Evolutionary conservation across 108 stramenopile genomes (phyloP).

Genomic region (Cyclotella atomus): DNA sequence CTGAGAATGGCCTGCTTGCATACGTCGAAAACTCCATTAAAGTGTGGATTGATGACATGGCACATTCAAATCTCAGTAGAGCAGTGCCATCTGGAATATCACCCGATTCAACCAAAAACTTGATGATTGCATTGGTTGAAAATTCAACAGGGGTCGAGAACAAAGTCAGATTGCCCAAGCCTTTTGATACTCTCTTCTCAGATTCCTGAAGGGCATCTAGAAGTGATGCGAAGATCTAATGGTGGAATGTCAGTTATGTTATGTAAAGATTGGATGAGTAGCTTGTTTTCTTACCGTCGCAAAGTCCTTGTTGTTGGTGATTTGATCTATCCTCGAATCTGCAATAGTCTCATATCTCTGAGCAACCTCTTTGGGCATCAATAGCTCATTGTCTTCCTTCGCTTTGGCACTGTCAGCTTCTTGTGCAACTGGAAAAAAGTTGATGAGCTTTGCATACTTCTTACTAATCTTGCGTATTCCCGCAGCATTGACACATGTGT

Average conservation of each 20-base stretch:
- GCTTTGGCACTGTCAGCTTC: conserved; percentile 17
- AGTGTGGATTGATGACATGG: conserved; percentile 50
- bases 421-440: conserved; percentile 9
- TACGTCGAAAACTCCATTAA: conserved; percentile 49
- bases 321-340: conserved; percentile 52
- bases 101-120: conserved; percentile 28
- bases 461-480: conserved; percentile 75
- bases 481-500: conserved; percentile 80
- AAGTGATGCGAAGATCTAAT: conserved; percentile 49
- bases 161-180: neutral
- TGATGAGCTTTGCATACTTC: conserved; percentile 64
- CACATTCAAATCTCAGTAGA: conserved; percentile 54
- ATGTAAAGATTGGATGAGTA: neutral
- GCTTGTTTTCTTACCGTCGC: conserved; percentile 21
- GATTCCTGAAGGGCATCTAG: conserved; percentile 49
- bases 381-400: conserved; percentile 22
- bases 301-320: conserved; percentile 55
- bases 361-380: conserved; percentile 31
- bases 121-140: conserved; percentile 27
- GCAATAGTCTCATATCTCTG: conserved; percentile 10
- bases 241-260: neutral
- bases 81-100: conserved; percentile 21
- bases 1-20: conserved; percentile 55
- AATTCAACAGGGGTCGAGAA: conserved; percentile 10
- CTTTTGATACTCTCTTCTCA: conserved; percentile 13